Percentiles rank a stretch among this genome's conserved stretches.
Conservation (phyloP, 192 early-diverging fungal species). For the Backusella australiensis region DNA sequence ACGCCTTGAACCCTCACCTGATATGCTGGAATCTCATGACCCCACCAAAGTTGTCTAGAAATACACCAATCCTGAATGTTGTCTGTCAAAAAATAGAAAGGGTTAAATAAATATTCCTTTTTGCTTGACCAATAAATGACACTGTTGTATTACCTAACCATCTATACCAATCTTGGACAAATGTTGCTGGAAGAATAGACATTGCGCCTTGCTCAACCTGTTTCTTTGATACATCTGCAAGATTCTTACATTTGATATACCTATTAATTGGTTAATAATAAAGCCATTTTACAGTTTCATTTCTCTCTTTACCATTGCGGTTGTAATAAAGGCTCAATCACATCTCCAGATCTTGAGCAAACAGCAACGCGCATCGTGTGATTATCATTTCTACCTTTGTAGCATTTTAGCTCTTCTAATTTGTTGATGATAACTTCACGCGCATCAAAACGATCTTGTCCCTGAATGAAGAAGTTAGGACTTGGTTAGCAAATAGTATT, state of each 20-base stretch:
- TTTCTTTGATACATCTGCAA: conserved; percentile 70
- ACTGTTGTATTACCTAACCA: conserved; percentile 71
- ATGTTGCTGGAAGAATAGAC: conserved; percentile 66
- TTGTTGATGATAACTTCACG: conserved; percentile 65
- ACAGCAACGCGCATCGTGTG: conserved; percentile 72
- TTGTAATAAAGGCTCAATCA: conserved; percentile 93
- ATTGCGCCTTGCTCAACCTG: conserved; percentile 64
- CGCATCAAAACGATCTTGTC: conserved; percentile 81
- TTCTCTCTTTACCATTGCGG: conserved; percentile 79
- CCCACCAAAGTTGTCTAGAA: conserved; percentile 98
- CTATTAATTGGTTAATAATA: conserved; percentile 17
- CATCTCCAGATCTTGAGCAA: conserved; percentile 83
- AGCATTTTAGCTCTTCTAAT: conserved; percentile 64
- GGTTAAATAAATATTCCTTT: background rate
- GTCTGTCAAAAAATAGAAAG: conserved; percentile 25
- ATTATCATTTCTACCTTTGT: conserved; percentile 74
- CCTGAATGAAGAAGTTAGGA: conserved; percentile 37
- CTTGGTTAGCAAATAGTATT: background rate
- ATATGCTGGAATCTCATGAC: conserved; percentile 93
- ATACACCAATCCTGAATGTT: conserved; percentile 97
- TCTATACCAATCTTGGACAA: conserved; percentile 80
- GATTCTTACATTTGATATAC: conserved; percentile 79
- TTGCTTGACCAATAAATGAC: background rate
- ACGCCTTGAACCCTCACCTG: conserved; percentile 54
- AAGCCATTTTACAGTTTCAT: background rate